Evolutionary conservation across 352 stramenopile species (phyloP), one percentile per base, ranked within the genome.

Genomic region (Blastocystis sp.): DNA sequence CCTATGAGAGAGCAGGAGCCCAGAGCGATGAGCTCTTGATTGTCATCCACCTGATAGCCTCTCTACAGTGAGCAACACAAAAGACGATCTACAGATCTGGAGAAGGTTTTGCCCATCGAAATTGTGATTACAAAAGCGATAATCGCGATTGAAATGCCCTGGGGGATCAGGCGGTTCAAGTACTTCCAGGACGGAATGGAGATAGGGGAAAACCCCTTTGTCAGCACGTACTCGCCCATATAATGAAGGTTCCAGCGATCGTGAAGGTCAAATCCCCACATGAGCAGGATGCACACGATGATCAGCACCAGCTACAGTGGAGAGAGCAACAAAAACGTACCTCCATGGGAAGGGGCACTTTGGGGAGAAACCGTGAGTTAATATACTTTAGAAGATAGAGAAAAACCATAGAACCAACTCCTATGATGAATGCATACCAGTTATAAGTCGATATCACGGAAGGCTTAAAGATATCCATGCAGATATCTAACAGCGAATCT

Each of bases 21-120:
- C 20, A 90, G 43, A 24, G 90, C 90, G 6, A 91, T 50, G 16
- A 91, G 68, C 64, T 91, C 90, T 63, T 90, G 62, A 70, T 91
- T 91, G n/a, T 81, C 56, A 43, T 81, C 62, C 0, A 91, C 89
- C 34, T 47, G 63, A 39, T 91, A 73, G 47, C 69, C 69, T 54
- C 64, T 90, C 59, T 90, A 50, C 16, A 54, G 50, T 24, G 20
- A 34, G 41, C n/a, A 13, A 6, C 34, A 65, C 1, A 18, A 3
- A 4, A 50, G 2, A 9, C 9, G 3, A 9, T 18, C 13, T 81
- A 81, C 70, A 16, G 34, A 30, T 7, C 37, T 6, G 5, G 70
- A 24, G 41, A 90, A 91, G 20, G 53, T 87, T n/a, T 89, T 79
- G 7, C 34, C 81, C 24, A 91, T 55, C 30, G 81, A 62, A 53